Conservation (phyloP, 768 basidiomycete species). For the Boletus vermiculosoides region DNA sequence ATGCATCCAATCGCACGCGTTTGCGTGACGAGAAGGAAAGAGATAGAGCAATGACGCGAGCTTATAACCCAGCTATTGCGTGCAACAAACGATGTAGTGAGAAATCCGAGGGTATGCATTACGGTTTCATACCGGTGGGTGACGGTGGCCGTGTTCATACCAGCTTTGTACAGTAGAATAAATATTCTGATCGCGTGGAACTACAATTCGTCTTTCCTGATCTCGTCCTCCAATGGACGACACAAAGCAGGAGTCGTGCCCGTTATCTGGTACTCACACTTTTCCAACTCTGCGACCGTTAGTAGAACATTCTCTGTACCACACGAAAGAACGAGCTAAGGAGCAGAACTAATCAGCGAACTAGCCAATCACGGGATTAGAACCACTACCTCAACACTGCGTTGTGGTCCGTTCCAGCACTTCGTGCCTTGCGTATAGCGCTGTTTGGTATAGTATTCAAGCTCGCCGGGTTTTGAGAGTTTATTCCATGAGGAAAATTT, state of each 20-base stretch:
- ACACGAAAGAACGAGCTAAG: slow-evolving; percentile 76
- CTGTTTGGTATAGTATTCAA: slow-evolving; percentile 79
- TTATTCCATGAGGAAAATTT: slow-evolving; percentile 79
- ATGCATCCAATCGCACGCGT: neutral
- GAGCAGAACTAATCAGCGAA: slow-evolving; percentile 3
- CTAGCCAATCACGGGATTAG: neutral
- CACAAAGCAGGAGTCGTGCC: slow-evolving; percentile 87
- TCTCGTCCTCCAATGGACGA: slow-evolving; percentile 38
- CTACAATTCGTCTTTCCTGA: slow-evolving; percentile 33
- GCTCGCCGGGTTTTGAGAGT: slow-evolving; percentile 54
- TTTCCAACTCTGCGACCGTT: slow-evolving; percentile 85
- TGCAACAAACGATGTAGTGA: neutral
- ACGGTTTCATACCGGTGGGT: neutral
- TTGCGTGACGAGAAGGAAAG: neutral
- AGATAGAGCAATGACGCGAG: too few relatives aligned
- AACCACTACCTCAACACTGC: slow-evolving; percentile 69
- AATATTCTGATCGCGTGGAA: neutral
- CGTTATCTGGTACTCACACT: slow-evolving; percentile 91
- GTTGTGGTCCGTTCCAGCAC: slow-evolving; percentile 96
- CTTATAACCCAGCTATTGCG: neutral
- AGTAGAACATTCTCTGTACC: slow-evolving; percentile 81
- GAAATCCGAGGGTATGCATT: too few relatives aligned
- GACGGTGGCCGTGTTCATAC: neutral
- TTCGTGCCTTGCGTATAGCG: slow-evolving; percentile 79
- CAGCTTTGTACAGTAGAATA: slow-evolving; percentile 1